Percentiles rank a stretch among this genome's conserved stretches.
Evolutionary conservation across 495 filamentous ascomycete genomes (phyloP).

Genomic region (Bathelium albidoporum): DNA sequence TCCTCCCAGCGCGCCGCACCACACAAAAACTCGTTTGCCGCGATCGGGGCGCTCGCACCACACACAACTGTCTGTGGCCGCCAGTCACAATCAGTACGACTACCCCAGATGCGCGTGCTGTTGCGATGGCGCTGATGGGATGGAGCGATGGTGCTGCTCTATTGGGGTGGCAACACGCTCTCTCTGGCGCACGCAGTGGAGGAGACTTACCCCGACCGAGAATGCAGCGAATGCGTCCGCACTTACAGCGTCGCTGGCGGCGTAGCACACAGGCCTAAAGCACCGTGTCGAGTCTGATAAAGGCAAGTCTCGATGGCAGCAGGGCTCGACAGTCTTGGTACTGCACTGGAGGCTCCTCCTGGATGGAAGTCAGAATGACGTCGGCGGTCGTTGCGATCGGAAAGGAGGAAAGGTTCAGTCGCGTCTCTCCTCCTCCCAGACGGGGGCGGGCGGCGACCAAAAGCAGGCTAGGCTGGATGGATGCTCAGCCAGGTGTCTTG

Average conservation of each 20-base stretch:
- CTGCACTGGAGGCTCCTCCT: neutral
- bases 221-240: neutral
- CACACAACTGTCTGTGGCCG: neutral
- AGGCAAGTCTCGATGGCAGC: neutral
- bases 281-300: neutral
- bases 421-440: neutral
- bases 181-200: neutral
- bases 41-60: neutral
- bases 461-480: neutral
- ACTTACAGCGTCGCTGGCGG: neutral
- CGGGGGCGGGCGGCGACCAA: neutral
- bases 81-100: neutral
- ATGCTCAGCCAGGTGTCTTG: neutral
- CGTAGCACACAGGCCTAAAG: neutral
- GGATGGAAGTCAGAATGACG: slow-evolving; percentile 2
- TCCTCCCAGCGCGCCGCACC: neutral
- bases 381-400: neutral
- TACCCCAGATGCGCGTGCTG: neutral
- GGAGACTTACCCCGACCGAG: slow-evolving; percentile 4
- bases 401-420: neutral
- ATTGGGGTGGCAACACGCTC: neutral
- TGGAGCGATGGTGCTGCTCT: neutral
- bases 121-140: neutral
- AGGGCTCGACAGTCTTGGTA: neutral
- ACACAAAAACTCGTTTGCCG: neutral